Conservation (phyloP, 179 eudicot species). For the Nepenthes alata region DNA sequence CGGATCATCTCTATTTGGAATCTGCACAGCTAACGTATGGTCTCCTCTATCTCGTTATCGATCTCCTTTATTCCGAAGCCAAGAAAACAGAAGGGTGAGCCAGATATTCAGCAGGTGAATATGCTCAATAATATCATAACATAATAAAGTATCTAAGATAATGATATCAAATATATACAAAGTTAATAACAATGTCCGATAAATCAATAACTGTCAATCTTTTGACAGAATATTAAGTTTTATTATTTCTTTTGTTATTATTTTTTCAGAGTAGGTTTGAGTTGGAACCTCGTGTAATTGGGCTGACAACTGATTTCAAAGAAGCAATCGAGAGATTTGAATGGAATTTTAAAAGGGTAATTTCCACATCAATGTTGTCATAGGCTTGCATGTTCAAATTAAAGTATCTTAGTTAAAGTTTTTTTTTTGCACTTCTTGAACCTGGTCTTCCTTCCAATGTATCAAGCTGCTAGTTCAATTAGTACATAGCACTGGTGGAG, state of each 20-base stretch:
- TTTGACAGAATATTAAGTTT: too few species aligned
- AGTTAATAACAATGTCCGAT: too few species aligned
- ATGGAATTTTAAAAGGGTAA: constrained; percentile 70
- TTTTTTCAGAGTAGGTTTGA: constrained; percentile 68
- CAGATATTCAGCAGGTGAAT: too few species aligned
- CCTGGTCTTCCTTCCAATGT: background rate
- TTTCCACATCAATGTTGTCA: constrained; percentile 7
- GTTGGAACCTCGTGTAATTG: constrained; percentile 78
- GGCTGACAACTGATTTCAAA: constrained; percentile 79
- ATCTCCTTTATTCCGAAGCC: too few species aligned
- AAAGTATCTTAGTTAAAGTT: background rate
- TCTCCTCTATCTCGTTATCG: too few species aligned
- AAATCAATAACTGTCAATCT: too few species aligned
- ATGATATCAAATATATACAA: too few species aligned
- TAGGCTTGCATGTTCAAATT: background rate
- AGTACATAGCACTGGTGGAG: constrained; percentile 56
- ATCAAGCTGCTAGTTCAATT: constrained; percentile 13
- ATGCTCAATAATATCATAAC: too few species aligned
- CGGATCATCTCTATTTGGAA: too few species aligned
- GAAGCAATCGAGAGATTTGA: constrained; percentile 81
- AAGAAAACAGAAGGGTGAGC: too few species aligned
- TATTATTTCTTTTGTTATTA: background rate
- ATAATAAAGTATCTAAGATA: too few species aligned
- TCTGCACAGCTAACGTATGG: too few species aligned
- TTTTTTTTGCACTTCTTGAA: background rate